Conservation (phyloP, 345 rosid species). For the Hypericum perforatum region DNA sequence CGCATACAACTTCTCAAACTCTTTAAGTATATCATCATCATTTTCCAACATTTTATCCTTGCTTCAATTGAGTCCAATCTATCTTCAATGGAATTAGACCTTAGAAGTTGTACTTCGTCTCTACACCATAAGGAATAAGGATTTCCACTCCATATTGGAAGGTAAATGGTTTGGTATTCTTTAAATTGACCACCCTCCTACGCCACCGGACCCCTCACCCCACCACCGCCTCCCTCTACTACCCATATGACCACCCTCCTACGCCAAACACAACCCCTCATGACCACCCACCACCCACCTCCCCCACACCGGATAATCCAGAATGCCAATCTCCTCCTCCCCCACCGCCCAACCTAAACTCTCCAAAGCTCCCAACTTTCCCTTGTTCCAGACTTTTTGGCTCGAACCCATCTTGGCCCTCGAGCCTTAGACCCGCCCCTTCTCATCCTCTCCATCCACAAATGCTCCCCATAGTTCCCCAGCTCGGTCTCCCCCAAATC, state of each 20-base stretch:
- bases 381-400: too few species aligned
- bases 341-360: constrained; percentile 4
- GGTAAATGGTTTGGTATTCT: too few species aligned
- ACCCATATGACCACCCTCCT: constrained; percentile 17
- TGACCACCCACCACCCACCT: constrained; percentile 3
- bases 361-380: background rate
- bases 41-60: too few species aligned
- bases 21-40: too few species aligned
- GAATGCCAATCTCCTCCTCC: constrained; percentile 10
- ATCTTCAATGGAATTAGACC: too few species aligned
- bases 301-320: constrained; percentile 2
- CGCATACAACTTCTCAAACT: too few species aligned
- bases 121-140: too few species aligned
- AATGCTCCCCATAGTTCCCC: constrained; percentile 61
- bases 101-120: too few species aligned
- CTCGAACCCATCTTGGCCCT: constrained; percentile 17
- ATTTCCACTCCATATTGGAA: too few species aligned
- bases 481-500: constrained; percentile 40
- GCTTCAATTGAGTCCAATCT: too few species aligned
- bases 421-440: constrained; percentile 53
- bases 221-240: constrained; percentile 12
- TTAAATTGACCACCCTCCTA: constrained; percentile 18
- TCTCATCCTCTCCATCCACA: constrained; percentile 30
- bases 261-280: background rate
- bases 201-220: constrained; percentile 14